Conservation (phyloP, 495 filamentous ascomycete species). For the Podospora anserina region DNA sequence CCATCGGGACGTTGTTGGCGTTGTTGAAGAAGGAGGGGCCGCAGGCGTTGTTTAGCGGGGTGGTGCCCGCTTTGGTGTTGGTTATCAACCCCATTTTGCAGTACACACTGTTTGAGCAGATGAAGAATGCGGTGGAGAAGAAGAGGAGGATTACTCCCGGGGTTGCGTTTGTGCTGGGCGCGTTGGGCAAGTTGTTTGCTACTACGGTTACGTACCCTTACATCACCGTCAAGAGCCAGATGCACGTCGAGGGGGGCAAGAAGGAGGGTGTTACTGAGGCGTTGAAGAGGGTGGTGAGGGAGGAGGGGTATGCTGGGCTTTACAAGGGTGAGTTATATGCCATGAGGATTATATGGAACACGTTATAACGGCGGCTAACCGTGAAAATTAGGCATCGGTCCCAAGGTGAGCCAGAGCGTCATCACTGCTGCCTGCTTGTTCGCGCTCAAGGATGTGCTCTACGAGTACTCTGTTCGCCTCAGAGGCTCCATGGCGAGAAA, state of each 20-base stretch:
- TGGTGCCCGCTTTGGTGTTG: conserved; percentile 85
- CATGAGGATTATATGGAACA: too few species aligned
- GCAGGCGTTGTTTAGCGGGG: conserved; percentile 81
- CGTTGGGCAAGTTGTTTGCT: conserved; percentile 88
- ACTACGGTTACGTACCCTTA: conserved; percentile 96
- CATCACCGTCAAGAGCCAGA: conserved; percentile 93
- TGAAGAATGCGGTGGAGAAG: conserved; percentile 65
- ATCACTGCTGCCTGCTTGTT: conserved; percentile 96
- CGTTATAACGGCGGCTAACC: background rate
- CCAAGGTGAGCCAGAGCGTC: conserved; percentile 94
- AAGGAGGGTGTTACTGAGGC: conserved; percentile 69
- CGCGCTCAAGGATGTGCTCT: conserved; percentile 88
- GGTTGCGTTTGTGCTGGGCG: conserved; percentile 86
- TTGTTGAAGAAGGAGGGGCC: conserved; percentile 79
- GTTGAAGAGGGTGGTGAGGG: conserved; percentile 71
- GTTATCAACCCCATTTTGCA: conserved; percentile 98
- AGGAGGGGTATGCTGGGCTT: conserved; percentile 84
- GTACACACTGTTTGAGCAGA: conserved; percentile 97
- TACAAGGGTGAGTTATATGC: conserved; percentile 71
- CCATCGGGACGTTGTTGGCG: conserved; percentile 71
- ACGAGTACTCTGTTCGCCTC: conserved; percentile 52
- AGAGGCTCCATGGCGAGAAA: conserved; percentile 41
- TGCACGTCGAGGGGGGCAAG: conserved; percentile 75
- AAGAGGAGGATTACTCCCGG: conserved; percentile 66
- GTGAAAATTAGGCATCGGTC: conserved; percentile 63